Percentiles rank a stretch among this genome's conserved stretches.
These are phyloP conservation scores for Cerrena zonata DNA, from an alignment of 1,284 basidiomycete species.

Conservation along the genomic window DNA sequence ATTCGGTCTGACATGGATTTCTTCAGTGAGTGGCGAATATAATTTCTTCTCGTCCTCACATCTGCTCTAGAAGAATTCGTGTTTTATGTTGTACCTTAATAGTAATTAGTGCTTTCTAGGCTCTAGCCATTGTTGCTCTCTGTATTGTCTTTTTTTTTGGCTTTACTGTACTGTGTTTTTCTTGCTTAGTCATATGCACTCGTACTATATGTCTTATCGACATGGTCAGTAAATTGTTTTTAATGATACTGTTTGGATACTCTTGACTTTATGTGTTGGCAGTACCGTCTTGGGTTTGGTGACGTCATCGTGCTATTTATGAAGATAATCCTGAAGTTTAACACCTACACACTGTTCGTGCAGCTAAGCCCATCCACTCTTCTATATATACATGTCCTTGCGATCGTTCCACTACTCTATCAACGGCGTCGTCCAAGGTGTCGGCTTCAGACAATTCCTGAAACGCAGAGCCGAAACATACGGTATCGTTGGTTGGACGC, in stretches of 20 bases:
- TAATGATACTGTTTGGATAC: too few species aligned
- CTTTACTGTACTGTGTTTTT: not conserved
- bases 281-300: too few species aligned
- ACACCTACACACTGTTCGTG: too few species aligned
- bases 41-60: conserved; percentile 12
- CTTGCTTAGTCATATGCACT: not conserved
- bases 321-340: too few species aligned
- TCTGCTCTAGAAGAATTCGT: too few species aligned
- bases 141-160: conserved; percentile 4
- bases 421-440: conserved; percentile 26
- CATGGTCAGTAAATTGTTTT: too few species aligned
- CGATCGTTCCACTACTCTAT: conserved; percentile 23
- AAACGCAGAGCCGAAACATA: conserved; percentile 19
- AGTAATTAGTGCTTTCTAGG: not conserved
- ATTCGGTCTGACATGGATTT: conserved; percentile 73
- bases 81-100: too few species aligned
- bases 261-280: too few species aligned
- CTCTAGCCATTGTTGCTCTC: not conserved
- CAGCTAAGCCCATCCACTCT: too few species aligned
- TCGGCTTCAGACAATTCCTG: conserved; percentile 24
- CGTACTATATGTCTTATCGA: not conserved
- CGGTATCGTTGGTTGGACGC: conserved; percentile 28
- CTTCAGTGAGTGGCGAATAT: conserved; percentile 70
- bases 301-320: too few species aligned
- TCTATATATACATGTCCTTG: conserved; percentile 22